Base-by-base conservation (phyloP, 1,139 yeast genomes). In the Zygoascus meyerae region DNA sequence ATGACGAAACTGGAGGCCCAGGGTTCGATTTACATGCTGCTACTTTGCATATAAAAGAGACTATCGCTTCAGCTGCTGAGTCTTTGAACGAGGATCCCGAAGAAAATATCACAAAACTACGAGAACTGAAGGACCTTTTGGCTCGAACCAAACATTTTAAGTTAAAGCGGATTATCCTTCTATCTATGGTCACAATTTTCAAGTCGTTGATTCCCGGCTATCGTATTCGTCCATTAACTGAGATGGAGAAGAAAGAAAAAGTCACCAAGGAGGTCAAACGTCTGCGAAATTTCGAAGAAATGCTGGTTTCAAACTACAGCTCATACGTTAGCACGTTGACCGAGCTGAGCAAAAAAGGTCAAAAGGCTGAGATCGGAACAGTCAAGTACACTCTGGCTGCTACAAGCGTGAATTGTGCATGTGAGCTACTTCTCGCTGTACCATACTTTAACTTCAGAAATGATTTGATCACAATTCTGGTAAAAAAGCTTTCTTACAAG, bases 141-240 rank as follows among this genome's bases (percentile, higher is more conserved):
- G 73, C 86, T 1, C 75, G 73, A 50, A 81, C 92, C 1, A 77
- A 74, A 56, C 80, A 83, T 56, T 72, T 81, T 39, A 81, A 79
- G 48, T 81, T 87, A 5, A 74, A 85, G 48, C 89, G 85, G 64
- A 71, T 85, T 44, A 86, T 84, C 63, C 73, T 87, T 49, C 70
- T 89, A 56, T 82, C 97, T 0, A 73, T 90, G 50, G 82, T 89
- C 2, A 89, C 95, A 1, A 86, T 87, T 3, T 87, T 86, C 72
- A 87, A 86, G 60, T 77, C 83, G 48, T 75, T 92, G 46, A 82
- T 95, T 2, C 98, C 98, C 1, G 83, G 94, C 2, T 92, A 92
- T 65, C 77, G 82, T 55, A 89, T 92, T 50, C 75, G 96, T 62
- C 83, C 95, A 1, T 70, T 92, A 46, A 75, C 87, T 1, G 97